These are phyloP conservation scores for Metschnikowia dekortorum DNA, from an alignment of 805 yeast genomes.

Conservation along the genomic window DNA sequence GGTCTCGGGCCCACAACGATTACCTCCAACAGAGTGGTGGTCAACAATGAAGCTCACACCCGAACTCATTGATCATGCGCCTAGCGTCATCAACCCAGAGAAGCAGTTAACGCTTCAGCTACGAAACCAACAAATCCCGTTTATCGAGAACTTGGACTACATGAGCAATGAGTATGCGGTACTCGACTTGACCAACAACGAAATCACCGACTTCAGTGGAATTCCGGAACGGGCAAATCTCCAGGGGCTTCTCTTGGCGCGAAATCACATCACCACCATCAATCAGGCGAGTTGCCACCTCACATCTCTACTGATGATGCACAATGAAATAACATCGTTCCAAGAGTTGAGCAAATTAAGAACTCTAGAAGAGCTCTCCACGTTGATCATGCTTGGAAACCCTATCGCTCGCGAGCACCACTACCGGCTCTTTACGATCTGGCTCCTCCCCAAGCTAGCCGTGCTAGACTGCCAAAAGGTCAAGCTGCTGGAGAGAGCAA, in stretches of 20 bases:
- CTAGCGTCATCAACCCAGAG: slow-evolving; percentile 31
- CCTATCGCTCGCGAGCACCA: slow-evolving; percentile 46
- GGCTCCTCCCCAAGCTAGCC: slow-evolving; percentile 58
- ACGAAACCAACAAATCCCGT: slow-evolving; percentile 29
- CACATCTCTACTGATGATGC: slow-evolving; percentile 46
- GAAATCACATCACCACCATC: slow-evolving; percentile 52
- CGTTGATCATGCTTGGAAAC: slow-evolving; percentile 54
- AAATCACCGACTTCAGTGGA: slow-evolving; percentile 49
- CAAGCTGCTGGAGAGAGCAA: slow-evolving; percentile 47
- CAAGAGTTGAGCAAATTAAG: slow-evolving; percentile 26
- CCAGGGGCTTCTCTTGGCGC: slow-evolving; percentile 54
- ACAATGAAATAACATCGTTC: slow-evolving; percentile 48
- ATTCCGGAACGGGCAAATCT: slow-evolving; percentile 42
- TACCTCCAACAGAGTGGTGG: not conserved
- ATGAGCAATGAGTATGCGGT: slow-evolving; percentile 39
- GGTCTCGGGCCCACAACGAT: not conserved
- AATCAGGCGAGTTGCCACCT: slow-evolving; percentile 28
- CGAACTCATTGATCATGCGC: slow-evolving; percentile 27
- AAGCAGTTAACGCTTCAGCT: slow-evolving; percentile 33
- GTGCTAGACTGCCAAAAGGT: slow-evolving; percentile 68
- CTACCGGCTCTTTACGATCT: slow-evolving; percentile 58
- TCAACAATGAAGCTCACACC: slow-evolving; percentile 34
- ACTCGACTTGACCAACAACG: slow-evolving; percentile 75
- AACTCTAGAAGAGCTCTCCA: slow-evolving; percentile 11
- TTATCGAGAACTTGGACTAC: slow-evolving; percentile 33